Conservation (phyloP, 2,329 filamentous ascomycete species). For the Fusarium virguliforme region DNA sequence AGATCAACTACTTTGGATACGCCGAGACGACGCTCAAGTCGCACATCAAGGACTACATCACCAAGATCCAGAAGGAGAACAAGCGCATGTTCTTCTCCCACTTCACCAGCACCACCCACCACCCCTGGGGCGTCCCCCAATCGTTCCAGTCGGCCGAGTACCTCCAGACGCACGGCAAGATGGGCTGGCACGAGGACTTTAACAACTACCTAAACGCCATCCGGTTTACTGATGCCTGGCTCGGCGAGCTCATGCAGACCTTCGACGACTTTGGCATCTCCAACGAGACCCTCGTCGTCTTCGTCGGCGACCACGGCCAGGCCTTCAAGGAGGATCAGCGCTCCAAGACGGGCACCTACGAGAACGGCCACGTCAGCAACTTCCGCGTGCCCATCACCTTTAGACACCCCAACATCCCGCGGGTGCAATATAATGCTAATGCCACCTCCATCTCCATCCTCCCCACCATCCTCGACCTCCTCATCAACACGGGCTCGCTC, state of each 20-base stretch:
- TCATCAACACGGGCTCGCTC: slow-evolving; percentile 55
- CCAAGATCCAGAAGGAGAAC: slow-evolving; percentile 50
- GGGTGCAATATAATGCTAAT: slow-evolving; percentile 53
- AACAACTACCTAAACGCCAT: slow-evolving; percentile 56
- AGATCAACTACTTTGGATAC: slow-evolving; percentile 57
- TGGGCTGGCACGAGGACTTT: slow-evolving; percentile 52
- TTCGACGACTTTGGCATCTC: slow-evolving; percentile 55
- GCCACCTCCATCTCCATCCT: slow-evolving; percentile 55
- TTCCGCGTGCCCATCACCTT: slow-evolving; percentile 56
- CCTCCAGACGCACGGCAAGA: slow-evolving; percentile 45
- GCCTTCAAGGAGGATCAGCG: slow-evolving; percentile 55
- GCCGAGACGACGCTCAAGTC: slow-evolving; percentile 52
- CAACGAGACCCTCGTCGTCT: slow-evolving; percentile 55
- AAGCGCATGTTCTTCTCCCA: slow-evolving; percentile 58
- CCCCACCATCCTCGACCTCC: slow-evolving; percentile 57
- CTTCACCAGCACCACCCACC: slow-evolving; percentile 58
- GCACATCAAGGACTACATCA: slow-evolving; percentile 54
- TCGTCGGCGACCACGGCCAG: slow-evolving; percentile 57
- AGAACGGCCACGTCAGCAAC: slow-evolving; percentile 55
- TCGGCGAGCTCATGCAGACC: slow-evolving; percentile 53
- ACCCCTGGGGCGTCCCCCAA: slow-evolving; percentile 49
- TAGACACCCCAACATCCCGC: slow-evolving; percentile 54
- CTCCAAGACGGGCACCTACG: slow-evolving; percentile 54
- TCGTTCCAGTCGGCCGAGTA: slow-evolving; percentile 44
- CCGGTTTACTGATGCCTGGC: slow-evolving; percentile 55